These are phyloP conservation scores for Ceriops tagal DNA, from an alignment of 345 rosid genomes.

Conservation along the genomic window DNA sequence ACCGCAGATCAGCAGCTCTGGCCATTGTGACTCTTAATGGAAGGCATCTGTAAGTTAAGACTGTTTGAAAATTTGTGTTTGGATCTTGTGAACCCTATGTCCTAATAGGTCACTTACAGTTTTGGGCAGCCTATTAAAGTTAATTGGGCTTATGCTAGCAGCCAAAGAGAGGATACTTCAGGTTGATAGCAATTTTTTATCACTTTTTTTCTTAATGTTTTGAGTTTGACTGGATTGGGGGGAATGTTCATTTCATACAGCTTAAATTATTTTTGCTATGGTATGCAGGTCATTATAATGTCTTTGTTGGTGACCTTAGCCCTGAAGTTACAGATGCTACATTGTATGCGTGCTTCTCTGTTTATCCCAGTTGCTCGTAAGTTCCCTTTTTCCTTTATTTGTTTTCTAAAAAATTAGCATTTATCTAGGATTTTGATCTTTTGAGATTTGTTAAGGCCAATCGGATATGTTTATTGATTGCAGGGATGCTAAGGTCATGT, in stretches of 20 bases:
- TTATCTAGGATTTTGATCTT: too few relatives aligned
- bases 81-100: slow-evolving; percentile 1
- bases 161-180: slow-evolving; percentile 37
- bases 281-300: slow-evolving; percentile 26
- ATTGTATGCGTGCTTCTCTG: slow-evolving; percentile 29
- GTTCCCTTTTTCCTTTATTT: slow-evolving; percentile 8
- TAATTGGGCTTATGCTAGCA: slow-evolving; percentile 38
- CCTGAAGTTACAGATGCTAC: slow-evolving; percentile 44
- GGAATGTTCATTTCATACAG: neutral
- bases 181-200: slow-evolving; percentile 11
- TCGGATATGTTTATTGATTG: neutral
- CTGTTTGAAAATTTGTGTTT: neutral
- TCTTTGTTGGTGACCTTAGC: slow-evolving; percentile 40
- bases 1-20: slow-evolving; percentile 28
- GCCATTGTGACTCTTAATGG: slow-evolving; percentile 32
- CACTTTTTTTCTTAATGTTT: neutral
- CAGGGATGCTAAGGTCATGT: slow-evolving; percentile 66
- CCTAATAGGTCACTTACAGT: slow-evolving; percentile 16
- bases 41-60: slow-evolving; percentile 28
- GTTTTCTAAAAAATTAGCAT: neutral
- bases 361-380: slow-evolving; percentile 29
- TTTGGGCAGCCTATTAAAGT: slow-evolving; percentile 36
- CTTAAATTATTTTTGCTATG: too few relatives aligned
- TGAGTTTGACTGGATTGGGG: neutral
- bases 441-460: neutral